A percentile compares a stretch with the other conserved stretches of the same genome.
Evolutionary conservation across 164 flowering plant species (phyloP).

Genomic region (Liriodendron chinense): DNA sequence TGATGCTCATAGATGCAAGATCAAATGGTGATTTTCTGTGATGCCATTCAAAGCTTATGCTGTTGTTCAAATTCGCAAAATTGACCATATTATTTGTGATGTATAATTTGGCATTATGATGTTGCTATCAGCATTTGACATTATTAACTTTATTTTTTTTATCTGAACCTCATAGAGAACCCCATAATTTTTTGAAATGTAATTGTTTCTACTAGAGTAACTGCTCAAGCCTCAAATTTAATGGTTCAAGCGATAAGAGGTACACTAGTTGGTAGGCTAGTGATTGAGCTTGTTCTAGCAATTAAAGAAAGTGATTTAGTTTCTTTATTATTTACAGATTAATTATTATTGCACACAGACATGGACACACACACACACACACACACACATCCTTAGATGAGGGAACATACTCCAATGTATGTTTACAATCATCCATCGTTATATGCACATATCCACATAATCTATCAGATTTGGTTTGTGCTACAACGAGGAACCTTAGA

Average conservation of each 20-base stretch:
- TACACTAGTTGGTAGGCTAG: background rate
- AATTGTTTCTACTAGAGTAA: too few species aligned
- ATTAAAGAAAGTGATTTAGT: background rate
- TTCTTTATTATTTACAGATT: background rate
- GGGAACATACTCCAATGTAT: too few species aligned
- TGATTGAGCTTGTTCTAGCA: background rate
- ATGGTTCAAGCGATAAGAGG: background rate
- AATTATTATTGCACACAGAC: too few species aligned
- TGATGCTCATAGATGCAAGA: conserved; percentile 61
- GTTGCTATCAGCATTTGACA: background rate
- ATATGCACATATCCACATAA: background rate
- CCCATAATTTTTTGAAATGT: background rate
- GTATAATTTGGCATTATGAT: background rate
- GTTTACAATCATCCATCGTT: too few species aligned
- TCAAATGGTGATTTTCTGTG: conserved; percentile 58
- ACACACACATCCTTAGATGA: too few species aligned
- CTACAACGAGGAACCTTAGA: too few species aligned
- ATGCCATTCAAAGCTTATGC: background rate
- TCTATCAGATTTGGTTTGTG: too few species aligned
- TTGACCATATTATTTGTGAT: background rate
- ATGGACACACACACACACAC: too few species aligned
- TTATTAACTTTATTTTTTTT: background rate
- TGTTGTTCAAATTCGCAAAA: background rate
- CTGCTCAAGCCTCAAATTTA: background rate
- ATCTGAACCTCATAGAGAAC: background rate